Conservation (phyloP, 192 early-diverging fungal species). For the Paraglomus occultum region DNA sequence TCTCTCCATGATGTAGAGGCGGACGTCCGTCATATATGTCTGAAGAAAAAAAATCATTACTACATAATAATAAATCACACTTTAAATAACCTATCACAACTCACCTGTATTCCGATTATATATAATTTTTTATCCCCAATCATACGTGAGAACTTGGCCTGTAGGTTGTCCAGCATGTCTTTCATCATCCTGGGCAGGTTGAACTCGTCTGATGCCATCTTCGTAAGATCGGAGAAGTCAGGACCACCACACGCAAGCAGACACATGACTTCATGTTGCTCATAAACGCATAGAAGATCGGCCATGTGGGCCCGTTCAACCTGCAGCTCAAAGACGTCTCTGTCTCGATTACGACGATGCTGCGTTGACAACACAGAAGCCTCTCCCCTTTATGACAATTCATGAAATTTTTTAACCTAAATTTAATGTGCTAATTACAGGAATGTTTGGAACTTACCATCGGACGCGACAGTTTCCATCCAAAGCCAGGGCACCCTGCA, state of each 20-base stretch:
- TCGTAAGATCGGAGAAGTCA: slow-evolving; percentile 26
- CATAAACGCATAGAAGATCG: slow-evolving; percentile 17
- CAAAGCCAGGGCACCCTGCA: slow-evolving; percentile 28
- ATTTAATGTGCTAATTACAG: slow-evolving; percentile 19
- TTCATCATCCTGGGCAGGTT: slow-evolving; percentile 22
- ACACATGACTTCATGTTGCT: slow-evolving; percentile 23
- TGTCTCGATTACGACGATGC: slow-evolving; percentile 21
- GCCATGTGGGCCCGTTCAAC: slow-evolving; percentile 22
- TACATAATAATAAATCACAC: slow-evolving; percentile 12
- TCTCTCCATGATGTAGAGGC: slow-evolving; percentile 16
- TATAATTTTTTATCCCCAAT: neutral
- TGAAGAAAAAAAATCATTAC: slow-evolving; percentile 6
- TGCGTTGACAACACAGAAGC: neutral
- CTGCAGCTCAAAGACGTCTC: slow-evolving; percentile 24
- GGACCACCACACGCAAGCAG: slow-evolving; percentile 31
- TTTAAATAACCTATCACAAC: neutral
- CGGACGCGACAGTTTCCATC: slow-evolving; percentile 24
- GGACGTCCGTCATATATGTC: slow-evolving; percentile 22
- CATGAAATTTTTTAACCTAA: neutral
- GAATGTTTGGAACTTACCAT: slow-evolving; percentile 21
- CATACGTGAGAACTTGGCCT: slow-evolving; percentile 10
- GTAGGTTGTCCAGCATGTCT: slow-evolving; percentile 25
- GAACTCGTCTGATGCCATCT: slow-evolving; percentile 9
- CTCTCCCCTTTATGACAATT: slow-evolving; percentile 11
- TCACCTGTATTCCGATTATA: slow-evolving; percentile 26